Evolutionary conservation across 805 yeast species (phyloP), one percentile per base, ranked within the genome.

Genomic region (Yarrowia osloensis): DNA sequence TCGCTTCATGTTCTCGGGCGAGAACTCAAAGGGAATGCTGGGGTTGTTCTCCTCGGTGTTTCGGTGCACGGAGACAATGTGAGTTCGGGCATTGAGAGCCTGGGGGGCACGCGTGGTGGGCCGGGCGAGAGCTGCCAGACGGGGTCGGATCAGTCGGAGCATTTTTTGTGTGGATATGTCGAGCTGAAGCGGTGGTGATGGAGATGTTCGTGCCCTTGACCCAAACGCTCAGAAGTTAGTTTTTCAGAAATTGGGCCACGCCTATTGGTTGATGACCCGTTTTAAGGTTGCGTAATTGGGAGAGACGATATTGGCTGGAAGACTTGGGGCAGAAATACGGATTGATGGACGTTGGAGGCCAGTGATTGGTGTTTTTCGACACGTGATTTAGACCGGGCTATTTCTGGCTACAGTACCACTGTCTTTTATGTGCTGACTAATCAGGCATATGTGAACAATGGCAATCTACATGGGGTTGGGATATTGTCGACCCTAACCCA

Each of bases 1-100:
- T 71, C 90, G 81, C 70, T 81, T 79, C 74, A 79, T 72, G 80
- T 89, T 90, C 70, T 86, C 91, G 15, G 81, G 73, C 68, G 81
- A 81, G 81, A 90, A 91, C 76, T 88, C 91, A 77, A 91, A 91
- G 49, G 91, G 87, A 65, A 87, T 80, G 65, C 81, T 77, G 57
- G 84, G 85, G 77, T 88, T 88, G 81, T 91, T 89, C 57, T 82
- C 83, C 50, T 84, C 81, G 37, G 88, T 82, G 73, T 91, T 86
- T 76, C 96, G 84, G 79, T 90, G 97, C 66, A 89, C 91, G 28
- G 88, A 70, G 33, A 71, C 70, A 19, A 70, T 68, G 66, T 61
- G 66, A 24, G 57, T 69, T 70, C 40, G 71, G 71, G 67, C 63
- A 29, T 57, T 57, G 54, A 61, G 54, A 22, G 52, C 42, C 44